Base-by-base conservation (phyloP, 2,329 filamentous ascomycete species). In the Chaetomium sp. region DNA sequence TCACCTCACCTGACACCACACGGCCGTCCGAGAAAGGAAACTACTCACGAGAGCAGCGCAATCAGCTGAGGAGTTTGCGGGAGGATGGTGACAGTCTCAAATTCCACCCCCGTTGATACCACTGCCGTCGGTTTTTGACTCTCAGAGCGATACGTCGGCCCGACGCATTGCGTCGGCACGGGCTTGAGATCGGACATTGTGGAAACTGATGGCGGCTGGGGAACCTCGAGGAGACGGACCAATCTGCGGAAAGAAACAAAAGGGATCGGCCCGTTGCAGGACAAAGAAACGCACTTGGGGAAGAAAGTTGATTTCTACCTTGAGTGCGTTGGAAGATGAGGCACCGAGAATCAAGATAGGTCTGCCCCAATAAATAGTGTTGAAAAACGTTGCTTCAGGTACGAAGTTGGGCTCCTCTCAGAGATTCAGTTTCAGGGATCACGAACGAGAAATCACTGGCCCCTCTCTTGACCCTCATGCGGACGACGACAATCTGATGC, bases 41-140 rank as follows among this genome's bases (percentile, higher is more conserved):
- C 41, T 34, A 84, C 91, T 79, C 84, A 96, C 94, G 94, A 96
- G 74, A 99, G 81, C 62, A 99, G 82, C 62, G 94, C 91, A 74
- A 99, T 99, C 62, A 99, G 82, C 77, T 99, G 94, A 49, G 94
- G 91, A 9, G 94, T 96, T 74, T 97, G 94, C 35, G 88, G 82
- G 46, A 99, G 79, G 62, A 95, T 87, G 69, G 91, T 87, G 62
- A 99, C 89, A 76, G 95, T 96, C 60, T 91, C 86, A 67, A 90
- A 86, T 45, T 84, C 75, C 41, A 96, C 85, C 58, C 84, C 80
- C 55, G 85, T 91, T 10, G 94, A 99, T 43, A 97, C 87, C 2
- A 91, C 97, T 10, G 91, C 91, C 56, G 81, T 87, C 42, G 90
- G 91, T 69, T 92, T 95, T 70, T 92, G 83, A 62, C 81, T 84